These are phyloP conservation scores for Saturnispora sekii DNA, from an alignment of 805 yeast genomes.

Conservation along the genomic window DNA sequence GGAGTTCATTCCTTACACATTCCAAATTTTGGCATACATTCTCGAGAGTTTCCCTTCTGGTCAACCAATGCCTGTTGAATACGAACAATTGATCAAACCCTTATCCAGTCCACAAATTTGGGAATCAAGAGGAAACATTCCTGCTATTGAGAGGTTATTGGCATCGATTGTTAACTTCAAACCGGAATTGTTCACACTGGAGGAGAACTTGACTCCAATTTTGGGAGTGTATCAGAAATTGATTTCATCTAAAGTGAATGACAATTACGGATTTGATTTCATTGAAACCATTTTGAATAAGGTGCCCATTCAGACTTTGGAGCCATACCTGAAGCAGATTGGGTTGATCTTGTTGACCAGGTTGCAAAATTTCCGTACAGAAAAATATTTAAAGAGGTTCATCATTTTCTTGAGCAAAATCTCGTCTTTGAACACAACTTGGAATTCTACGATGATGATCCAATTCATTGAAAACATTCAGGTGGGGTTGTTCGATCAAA, in stretches of 20 bases:
- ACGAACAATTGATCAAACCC: constrained; percentile 64
- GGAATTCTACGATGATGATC: constrained; percentile 39
- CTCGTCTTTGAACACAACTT: constrained; percentile 21
- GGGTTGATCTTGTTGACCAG: constrained; percentile 71
- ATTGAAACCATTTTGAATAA: constrained; percentile 56
- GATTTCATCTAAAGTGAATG: constrained; percentile 76
- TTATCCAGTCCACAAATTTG: constrained; percentile 83
- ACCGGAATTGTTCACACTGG: constrained; percentile 30
- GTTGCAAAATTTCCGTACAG: constrained; percentile 73
- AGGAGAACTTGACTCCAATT: constrained; percentile 54
- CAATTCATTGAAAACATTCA: constrained; percentile 68
- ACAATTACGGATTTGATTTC: constrained; percentile 75
- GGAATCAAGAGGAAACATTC: constrained; percentile 90
- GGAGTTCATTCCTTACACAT: constrained; percentile 87
- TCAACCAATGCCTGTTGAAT: constrained; percentile 51
- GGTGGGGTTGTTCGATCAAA: constrained; percentile 43
- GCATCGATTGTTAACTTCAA: constrained; percentile 52
- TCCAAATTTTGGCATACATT: constrained; percentile 78
- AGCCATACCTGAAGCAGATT: constrained; percentile 56
- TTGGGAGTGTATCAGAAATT: constrained; percentile 95
- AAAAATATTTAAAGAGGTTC: constrained; percentile 64
- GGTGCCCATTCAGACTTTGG: constrained; percentile 41
- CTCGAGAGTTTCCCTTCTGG: constrained; percentile 49
- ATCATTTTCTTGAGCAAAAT: constrained; percentile 45
- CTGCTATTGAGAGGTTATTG: constrained; percentile 79